Percentiles rank a stretch among this genome's conserved stretches.
These are phyloP conservation scores for Pistacia atlantica DNA, from an alignment of 345 rosid species.

Conservation along the genomic window DNA sequence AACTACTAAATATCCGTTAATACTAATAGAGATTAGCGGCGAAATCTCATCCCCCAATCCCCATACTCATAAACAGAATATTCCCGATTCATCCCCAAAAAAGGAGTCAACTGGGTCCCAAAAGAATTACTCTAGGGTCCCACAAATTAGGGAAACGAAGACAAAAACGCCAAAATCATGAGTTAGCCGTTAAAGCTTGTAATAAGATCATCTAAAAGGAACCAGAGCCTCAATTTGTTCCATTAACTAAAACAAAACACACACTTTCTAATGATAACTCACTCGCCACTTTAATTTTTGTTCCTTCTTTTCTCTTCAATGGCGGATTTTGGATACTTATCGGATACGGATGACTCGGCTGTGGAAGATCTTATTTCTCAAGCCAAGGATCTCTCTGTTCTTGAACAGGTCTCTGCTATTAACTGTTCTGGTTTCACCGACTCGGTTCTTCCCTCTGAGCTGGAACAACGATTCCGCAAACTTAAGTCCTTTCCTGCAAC, in stretches of 20 bases:
- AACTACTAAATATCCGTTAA: no score
- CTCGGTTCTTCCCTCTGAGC: constrained; percentile 62
- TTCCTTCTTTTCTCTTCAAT: constrained; percentile 24
- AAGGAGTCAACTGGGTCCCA: neutral
- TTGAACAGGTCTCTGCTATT: constrained; percentile 76
- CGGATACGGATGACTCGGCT: constrained; percentile 80
- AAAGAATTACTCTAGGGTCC: neutral
- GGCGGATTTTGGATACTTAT: constrained; percentile 65
- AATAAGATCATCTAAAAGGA: neutral
- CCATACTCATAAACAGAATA: no score
- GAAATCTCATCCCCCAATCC: no score
- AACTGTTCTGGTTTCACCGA: constrained; percentile 60
- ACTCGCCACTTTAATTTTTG: neutral
- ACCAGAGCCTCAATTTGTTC: neutral
- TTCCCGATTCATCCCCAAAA: no score
- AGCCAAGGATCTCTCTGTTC: constrained; percentile 64
- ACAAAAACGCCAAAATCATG: constrained; percentile 30
- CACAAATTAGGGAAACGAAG: neutral
- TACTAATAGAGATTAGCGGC: no score
- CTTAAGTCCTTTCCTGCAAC: constrained; percentile 68
- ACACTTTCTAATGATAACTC: neutral
- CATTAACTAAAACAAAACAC: neutral
- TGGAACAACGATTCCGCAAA: constrained; percentile 72
- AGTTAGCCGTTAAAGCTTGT: constrained; percentile 46
- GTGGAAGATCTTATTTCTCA: constrained; percentile 75